A percentile compares a stretch with the other conserved stretches of the same genome.
phyloP scores from a whole-genome alignment of 805 yeast species.

The Kluyveromyces siamensis region DNA sequence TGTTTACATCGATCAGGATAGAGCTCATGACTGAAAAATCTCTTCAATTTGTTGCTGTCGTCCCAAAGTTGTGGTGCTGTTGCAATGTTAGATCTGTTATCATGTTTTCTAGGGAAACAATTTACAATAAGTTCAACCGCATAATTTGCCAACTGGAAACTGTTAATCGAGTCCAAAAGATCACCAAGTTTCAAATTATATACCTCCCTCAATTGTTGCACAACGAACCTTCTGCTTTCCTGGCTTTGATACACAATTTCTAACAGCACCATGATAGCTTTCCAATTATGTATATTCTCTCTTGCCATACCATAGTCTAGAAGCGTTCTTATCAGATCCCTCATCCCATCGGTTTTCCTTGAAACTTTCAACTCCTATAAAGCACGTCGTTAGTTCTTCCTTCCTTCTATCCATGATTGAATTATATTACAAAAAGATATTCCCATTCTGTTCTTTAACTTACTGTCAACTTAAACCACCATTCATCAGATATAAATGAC shows the following conservation, averaged over 20 bases:
- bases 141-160: conserved; percentile 16
- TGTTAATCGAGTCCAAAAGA: conserved; percentile 9
- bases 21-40: conserved; percentile 9
- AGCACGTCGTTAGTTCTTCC: neutral
- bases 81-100: conserved; percentile 5
- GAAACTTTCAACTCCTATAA: conserved; percentile 8
- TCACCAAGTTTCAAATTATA: conserved; percentile 9
- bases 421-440: neutral
- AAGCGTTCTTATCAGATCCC: conserved; percentile 6
- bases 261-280: conserved; percentile 11
- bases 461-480: conserved; percentile 3
- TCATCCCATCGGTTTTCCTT: conserved; percentile 5
- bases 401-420: neutral
- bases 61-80: conserved; percentile 14
- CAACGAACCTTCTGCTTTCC: conserved; percentile 7
- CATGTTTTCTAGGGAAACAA: conserved; percentile 12
- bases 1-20: conserved; percentile 13
- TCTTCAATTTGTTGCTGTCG: conserved; percentile 6
- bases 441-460: neutral
- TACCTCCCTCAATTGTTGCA: conserved; percentile 7
- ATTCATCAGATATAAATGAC: neutral
- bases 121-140: conserved; percentile 12
- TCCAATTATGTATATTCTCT: conserved; percentile 13
- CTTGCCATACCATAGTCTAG: conserved; percentile 9
- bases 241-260: conserved; percentile 8